Evolutionary conservation across 768 basidiomycete species (phyloP).

Genomic region (Auricularia sp.): DNA sequence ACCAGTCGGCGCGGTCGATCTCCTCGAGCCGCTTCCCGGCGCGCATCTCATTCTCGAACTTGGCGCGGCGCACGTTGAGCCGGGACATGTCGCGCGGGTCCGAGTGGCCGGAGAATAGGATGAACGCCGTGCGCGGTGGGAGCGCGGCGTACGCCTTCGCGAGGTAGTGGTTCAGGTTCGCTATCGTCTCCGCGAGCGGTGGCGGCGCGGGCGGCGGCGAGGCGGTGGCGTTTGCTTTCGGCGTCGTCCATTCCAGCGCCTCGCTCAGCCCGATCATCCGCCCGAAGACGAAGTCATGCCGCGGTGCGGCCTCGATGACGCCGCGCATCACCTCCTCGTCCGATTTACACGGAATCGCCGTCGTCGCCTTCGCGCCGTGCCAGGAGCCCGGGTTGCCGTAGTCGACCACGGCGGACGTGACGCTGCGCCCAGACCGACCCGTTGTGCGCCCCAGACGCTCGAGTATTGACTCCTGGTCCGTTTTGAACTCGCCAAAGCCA

Average conservation of each 20-base stretch:
- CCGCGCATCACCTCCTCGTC: conserved; percentile 77
- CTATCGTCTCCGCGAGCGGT: conserved; percentile 24
- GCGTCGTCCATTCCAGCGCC: conserved; percentile 67
- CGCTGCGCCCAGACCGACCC: conserved; percentile 23
- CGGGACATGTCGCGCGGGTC: conserved; percentile 75
- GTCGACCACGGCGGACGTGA: conserved; percentile 67
- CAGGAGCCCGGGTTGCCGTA: conserved; percentile 74
- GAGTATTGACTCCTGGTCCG: conserved; percentile 80
- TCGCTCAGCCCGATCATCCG: conserved; percentile 78
- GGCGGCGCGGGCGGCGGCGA: conserved; percentile 1
- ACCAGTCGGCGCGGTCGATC: conserved; percentile 45
- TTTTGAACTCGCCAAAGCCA: conserved; percentile 79
- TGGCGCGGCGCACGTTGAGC: conserved; percentile 56
- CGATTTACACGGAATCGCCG: conserved; percentile 58
- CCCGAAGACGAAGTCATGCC: conserved; percentile 78
- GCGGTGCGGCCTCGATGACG: conserved; percentile 43
- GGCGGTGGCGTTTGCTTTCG: conserved; percentile 29
- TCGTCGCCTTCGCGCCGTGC: conserved; percentile 79
- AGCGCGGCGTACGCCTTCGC: conserved; percentile 52
- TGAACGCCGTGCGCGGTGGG: conserved; percentile 68
- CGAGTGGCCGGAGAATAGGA: conserved; percentile 82
- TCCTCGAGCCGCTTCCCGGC: conserved; percentile 27
- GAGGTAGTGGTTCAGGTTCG: conserved; percentile 52
- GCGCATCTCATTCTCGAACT: conserved; percentile 60
- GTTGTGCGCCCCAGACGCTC: conserved; percentile 59